phyloP scores from a whole-genome alignment of 164 flowering plant genomes.

The Umbilicus rupestris region DNA sequence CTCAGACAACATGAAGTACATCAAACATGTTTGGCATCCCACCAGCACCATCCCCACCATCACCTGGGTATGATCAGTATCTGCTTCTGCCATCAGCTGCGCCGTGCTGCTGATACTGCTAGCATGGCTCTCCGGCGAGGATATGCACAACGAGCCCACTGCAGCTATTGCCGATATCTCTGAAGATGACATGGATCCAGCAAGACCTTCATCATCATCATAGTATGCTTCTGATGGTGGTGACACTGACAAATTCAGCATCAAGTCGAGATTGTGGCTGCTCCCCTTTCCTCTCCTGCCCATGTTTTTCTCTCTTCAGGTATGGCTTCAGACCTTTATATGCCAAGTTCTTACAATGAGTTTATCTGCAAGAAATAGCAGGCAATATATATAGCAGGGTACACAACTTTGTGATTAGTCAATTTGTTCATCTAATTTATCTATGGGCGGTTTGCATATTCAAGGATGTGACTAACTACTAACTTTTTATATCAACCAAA shows the following conservation, averaged over 20 bases:
- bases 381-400: not conserved
- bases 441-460: not conserved
- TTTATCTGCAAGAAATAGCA: not conserved
- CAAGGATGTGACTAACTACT: not conserved
- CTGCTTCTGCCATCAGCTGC: not conserved
- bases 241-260: conserved; percentile 2
- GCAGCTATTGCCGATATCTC: not conserved
- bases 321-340: not conserved
- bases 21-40: not conserved
- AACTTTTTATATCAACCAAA: not conserved
- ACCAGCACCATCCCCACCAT: not conserved
- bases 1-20: conserved; percentile 6
- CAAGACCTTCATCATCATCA: not conserved
- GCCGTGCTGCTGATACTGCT: not conserved
- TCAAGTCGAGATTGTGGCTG: not conserved
- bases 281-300: not conserved
- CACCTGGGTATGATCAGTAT: not conserved
- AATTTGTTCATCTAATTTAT: not conserved
- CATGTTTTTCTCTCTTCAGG: not conserved
- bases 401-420: not conserved
- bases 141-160: not conserved
- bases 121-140: not conserved
- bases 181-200: not conserved
- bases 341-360: not conserved
- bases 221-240: not conserved